Percentiles rank a stretch among this genome's conserved stretches.
Evolutionary conservation across 2,329 filamentous ascomycete genomes (phyloP).

Genomic region (Atkinsonella hypoxylon): DNA sequence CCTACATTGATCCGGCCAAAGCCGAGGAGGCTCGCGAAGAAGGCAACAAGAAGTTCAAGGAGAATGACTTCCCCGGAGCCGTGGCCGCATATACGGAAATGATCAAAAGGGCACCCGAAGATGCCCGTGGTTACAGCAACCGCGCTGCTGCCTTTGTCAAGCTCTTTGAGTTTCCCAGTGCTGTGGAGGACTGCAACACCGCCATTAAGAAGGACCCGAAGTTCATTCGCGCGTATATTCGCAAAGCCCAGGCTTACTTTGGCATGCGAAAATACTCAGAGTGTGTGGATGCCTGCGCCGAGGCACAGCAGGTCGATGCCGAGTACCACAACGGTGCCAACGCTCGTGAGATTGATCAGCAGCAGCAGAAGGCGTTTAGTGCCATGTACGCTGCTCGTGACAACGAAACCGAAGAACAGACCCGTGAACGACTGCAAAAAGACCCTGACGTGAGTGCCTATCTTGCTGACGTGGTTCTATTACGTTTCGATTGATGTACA

Average conservation of each 20-base stretch:
- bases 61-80: conserved; percentile 85
- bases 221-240: conserved; percentile 92
- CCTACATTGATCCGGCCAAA: conserved; percentile 83
- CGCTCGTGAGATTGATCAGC: conserved; percentile 80
- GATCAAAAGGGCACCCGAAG: conserved; percentile 87
- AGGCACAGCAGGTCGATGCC: conserved; percentile 66
- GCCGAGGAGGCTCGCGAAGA: conserved; percentile 92
- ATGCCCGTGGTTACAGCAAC: conserved; percentile 93
- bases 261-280: conserved; percentile 98
- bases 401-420: conserved; percentile 94
- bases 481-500: not conserved
- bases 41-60: conserved; percentile 96
- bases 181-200: conserved; percentile 80
- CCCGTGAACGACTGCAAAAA: conserved; percentile 75
- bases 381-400: conserved; percentile 86
- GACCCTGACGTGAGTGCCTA: conserved; percentile 68
- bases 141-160: conserved; percentile 95
- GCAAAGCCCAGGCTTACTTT: conserved; percentile 90
- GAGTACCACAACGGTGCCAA: conserved; percentile 61
- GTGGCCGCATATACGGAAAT: conserved; percentile 93
- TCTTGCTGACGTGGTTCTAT: not conserved
- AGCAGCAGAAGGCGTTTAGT: conserved; percentile 83
- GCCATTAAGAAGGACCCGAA: conserved; percentile 84
- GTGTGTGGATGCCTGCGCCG: conserved; percentile 78
- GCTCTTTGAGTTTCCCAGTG: conserved; percentile 87